Percentiles rank a stretch among this genome's conserved stretches.
Conservation (phyloP, 306 rosid species). For the Biancaea sappan region DNA sequence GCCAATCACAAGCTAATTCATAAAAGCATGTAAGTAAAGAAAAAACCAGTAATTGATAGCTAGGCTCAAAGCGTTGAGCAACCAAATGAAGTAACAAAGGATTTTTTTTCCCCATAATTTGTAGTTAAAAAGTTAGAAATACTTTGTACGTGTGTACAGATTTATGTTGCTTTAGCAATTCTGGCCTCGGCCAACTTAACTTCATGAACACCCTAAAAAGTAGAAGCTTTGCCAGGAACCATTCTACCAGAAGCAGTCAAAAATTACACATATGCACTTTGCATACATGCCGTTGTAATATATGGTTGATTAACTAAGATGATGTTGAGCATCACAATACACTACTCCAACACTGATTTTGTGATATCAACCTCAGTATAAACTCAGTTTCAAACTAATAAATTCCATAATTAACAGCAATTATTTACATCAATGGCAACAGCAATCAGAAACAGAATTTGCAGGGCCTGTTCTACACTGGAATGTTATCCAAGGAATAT, state of each 20-base stretch:
- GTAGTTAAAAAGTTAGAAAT: conserved; percentile 49
- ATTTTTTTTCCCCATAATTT: conserved; percentile 33
- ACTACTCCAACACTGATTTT: conserved; percentile 44
- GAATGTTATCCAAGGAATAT: conserved; percentile 78
- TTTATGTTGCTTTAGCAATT: conserved; percentile 47
- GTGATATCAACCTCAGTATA: conserved; percentile 47
- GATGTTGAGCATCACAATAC: conserved; percentile 36
- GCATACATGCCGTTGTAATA: conserved; percentile 48
- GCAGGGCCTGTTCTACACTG: conserved; percentile 52
- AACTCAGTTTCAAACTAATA: conserved; percentile 35
- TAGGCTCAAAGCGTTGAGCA: conserved; percentile 51
- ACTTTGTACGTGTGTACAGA: conserved; percentile 49
- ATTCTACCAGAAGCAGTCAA: conserved; percentile 46
- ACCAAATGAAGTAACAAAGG: conserved; percentile 49
- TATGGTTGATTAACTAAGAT: conserved; percentile 30
- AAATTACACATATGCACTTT: conserved; percentile 58
- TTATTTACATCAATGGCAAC: conserved; percentile 63
- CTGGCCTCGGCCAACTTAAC: conserved; percentile 42
- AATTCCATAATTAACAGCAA: conserved; percentile 47
- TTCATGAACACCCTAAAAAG: conserved; percentile 42
- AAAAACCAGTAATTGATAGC: conserved; percentile 46
- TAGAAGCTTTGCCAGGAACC: conserved; percentile 43
- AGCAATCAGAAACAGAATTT: conserved; percentile 42
- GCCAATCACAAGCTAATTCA: not conserved
- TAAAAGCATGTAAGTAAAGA: conserved; percentile 13